A percentile compares a stretch with the other conserved stretches of the same genome.
phyloP scores from a whole-genome alignment of 164 flowering plant genomes.

The Sextonia rubra region DNA sequence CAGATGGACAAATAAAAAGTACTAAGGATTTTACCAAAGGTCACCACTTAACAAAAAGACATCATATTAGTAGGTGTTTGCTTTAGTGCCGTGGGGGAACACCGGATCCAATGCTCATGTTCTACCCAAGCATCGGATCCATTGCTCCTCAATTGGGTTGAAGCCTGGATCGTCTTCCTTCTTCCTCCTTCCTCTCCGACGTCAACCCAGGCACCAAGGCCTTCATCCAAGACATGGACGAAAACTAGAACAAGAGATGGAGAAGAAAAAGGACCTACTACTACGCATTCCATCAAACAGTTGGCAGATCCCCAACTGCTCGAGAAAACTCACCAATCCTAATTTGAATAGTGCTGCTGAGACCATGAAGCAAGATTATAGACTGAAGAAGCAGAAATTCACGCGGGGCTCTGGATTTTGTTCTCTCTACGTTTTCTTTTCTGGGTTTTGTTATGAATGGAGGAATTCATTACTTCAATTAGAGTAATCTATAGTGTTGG shows the following conservation, averaged over 20 bases:
- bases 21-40: no score
- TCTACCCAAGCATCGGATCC: no score
- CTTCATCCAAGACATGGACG: constrained; percentile 88
- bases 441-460: neutral
- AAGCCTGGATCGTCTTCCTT: no score
- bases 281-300: constrained; percentile 1
- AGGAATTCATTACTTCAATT: neutral
- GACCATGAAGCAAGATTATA: constrained; percentile 73
- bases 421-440: neutral
- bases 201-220: constrained; percentile 79
- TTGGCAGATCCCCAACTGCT: neutral
- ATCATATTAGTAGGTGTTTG: no score
- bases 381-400: constrained; percentile 89
- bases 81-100: no score
- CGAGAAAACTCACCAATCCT: neutral
- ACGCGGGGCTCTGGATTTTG: constrained; percentile 73
- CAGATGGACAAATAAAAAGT: no score
- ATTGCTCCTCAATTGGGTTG: no score
- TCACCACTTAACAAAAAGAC: no score
- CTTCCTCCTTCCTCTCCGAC: constrained; percentile 24
- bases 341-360: constrained; percentile 72
- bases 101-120: no score
- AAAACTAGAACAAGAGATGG: constrained; percentile 76
- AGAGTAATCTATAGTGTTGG: no score
- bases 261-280: constrained; percentile 8